Conservation (phyloP, 1,139 yeast species). For the Sugiyamaella neomexicana region DNA sequence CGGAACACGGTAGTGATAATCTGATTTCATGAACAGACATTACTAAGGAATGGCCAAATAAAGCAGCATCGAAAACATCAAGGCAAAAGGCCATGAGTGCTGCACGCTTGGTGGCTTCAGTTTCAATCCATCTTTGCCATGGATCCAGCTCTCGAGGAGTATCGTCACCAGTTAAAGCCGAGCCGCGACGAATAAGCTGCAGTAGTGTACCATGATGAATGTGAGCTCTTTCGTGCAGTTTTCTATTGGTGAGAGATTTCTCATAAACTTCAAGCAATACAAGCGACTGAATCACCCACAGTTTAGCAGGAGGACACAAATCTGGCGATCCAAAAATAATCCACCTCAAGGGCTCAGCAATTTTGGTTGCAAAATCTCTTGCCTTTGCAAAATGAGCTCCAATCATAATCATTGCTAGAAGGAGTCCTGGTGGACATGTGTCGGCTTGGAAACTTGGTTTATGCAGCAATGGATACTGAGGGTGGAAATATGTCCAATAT, state of each 20-base stretch:
- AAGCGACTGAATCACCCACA: slow-evolving; percentile 68
- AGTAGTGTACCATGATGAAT: slow-evolving; percentile 76
- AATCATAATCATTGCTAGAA: slow-evolving; percentile 58
- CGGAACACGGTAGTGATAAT: slow-evolving; percentile 75
- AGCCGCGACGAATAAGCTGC: slow-evolving; percentile 69
- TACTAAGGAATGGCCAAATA: slow-evolving; percentile 72
- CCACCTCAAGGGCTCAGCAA: slow-evolving; percentile 66
- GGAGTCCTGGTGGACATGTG: slow-evolving; percentile 52
- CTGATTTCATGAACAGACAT: slow-evolving; percentile 71
- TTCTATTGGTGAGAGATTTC: slow-evolving; percentile 55
- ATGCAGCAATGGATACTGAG: slow-evolving; percentile 62
- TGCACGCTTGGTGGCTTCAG: slow-evolving; percentile 73
- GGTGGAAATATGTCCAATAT: slow-evolving; percentile 62
- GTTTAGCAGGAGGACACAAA: slow-evolving; percentile 54
- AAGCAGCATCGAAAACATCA: slow-evolving; percentile 76
- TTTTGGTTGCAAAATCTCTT: slow-evolving; percentile 45
- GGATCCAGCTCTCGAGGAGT: slow-evolving; percentile 31
- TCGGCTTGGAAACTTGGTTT: slow-evolving; percentile 62
- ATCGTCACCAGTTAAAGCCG: slow-evolving; percentile 48
- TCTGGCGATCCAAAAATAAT: slow-evolving; percentile 58
- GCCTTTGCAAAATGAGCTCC: slow-evolving; percentile 48
- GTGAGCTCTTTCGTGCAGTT: slow-evolving; percentile 66
- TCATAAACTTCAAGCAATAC: slow-evolving; percentile 66
- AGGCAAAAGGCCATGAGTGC: slow-evolving; percentile 78
- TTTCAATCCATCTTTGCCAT: slow-evolving; percentile 69